phyloP scores from a whole-genome alignment of 495 filamentous ascomycete genomes.

The Friedmanniomyces endolithicus region DNA sequence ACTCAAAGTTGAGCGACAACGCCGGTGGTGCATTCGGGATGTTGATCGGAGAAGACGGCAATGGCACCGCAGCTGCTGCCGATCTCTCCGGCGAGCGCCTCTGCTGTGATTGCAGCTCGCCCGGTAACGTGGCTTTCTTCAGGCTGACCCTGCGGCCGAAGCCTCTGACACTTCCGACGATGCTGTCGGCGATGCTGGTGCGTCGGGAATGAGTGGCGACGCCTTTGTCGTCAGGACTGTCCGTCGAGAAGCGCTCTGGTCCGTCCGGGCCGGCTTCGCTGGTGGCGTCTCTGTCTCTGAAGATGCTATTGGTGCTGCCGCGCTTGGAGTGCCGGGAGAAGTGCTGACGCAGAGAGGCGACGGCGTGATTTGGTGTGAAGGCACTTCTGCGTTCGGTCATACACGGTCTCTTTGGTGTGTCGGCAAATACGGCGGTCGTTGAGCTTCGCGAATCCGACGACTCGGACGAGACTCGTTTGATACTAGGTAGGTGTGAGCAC shows the following conservation, averaged over 20 bases:
- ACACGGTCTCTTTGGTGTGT: background rate
- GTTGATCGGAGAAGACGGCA: conserved; percentile 7
- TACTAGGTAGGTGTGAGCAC: background rate
- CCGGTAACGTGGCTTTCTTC: background rate
- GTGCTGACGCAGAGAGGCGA: background rate
- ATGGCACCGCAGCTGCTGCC: background rate
- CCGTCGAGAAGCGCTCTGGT: background rate
- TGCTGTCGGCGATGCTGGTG: conserved; percentile 6
- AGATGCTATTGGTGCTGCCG: background rate
- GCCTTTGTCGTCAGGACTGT: background rate
- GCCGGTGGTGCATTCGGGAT: conserved; percentile 9
- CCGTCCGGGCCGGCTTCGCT: background rate
- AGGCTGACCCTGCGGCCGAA: background rate
- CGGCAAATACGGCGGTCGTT: background rate
- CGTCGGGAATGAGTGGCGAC: background rate
- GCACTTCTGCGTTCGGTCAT: background rate
- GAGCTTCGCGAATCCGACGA: background rate
- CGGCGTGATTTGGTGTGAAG: background rate
- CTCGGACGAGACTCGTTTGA: background rate
- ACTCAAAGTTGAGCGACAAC: conserved; percentile 6
- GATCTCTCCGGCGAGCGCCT: background rate
- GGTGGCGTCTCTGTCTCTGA: background rate
- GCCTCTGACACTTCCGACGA: conserved; percentile 8
- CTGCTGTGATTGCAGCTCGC: background rate
- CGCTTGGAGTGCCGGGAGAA: background rate